These are phyloP conservation scores for Rhytidiadelphus loreus DNA, from an alignment of 225 moss, liverwort and hornwort genomes.

Conservation along the genomic window DNA sequence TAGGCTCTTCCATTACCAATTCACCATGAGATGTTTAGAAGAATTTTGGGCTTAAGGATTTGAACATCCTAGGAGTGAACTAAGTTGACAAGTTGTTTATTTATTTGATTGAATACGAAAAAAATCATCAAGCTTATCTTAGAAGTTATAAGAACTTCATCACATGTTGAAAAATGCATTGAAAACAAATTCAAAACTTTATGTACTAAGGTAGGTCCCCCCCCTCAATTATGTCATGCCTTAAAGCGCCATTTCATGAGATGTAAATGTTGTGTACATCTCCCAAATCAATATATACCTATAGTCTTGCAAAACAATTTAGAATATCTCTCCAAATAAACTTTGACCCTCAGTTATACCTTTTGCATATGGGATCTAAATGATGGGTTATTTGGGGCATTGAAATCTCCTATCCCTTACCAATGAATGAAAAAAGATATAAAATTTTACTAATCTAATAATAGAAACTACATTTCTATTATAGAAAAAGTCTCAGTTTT, in stretches of 20 bases:
- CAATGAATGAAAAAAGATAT: background rate
- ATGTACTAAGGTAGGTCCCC: accelerated
- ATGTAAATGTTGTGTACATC: background rate
- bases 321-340: background rate
- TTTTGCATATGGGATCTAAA: no score
- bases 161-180: background rate
- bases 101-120: background rate
- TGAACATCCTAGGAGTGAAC: background rate
- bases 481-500: accelerated
- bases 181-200: background rate
- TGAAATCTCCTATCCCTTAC: background rate
- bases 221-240: accelerated
- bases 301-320: accelerated
- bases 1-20: background rate
- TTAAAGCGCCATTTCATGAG: background rate
- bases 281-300: background rate
- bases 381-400: background rate
- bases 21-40: no score
- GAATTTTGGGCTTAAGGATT: accelerated
- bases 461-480: background rate
- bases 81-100: background rate
- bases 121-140: background rate
- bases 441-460: background rate
- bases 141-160: background rate
- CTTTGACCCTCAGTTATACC: no score